Evolutionary conservation across 140 eudicot species (phyloP).

Genomic region (Cichorium intybus): DNA sequence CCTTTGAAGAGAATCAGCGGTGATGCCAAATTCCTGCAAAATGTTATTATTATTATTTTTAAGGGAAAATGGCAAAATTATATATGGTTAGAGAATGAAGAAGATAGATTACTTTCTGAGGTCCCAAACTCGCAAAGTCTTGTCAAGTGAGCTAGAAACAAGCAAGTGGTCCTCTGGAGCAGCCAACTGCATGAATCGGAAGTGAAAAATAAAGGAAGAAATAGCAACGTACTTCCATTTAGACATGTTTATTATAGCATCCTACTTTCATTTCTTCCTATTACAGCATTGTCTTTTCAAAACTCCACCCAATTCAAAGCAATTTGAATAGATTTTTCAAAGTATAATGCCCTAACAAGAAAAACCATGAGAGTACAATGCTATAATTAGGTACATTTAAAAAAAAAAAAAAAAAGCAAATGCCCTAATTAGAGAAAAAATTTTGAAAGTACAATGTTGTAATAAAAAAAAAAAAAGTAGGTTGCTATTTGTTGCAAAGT

Average conservation of each 20-base stretch:
- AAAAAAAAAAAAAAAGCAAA: too few relatives aligned
- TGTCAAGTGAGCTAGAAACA: constrained; percentile 93
- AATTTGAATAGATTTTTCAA: background rate
- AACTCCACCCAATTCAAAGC: background rate
- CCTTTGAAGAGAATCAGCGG: constrained; percentile 67
- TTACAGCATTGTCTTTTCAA: too few relatives aligned
- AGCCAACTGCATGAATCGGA: constrained; percentile 67
- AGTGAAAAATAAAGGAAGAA: too few relatives aligned
- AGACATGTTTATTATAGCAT: too few relatives aligned
- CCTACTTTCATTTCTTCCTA: too few relatives aligned
- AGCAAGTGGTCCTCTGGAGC: constrained; percentile 87
- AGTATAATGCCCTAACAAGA: background rate
- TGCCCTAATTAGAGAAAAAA: too few relatives aligned
- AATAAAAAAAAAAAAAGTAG: too few relatives aligned
- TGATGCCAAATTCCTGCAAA: constrained; percentile 60
- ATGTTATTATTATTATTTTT: background rate
- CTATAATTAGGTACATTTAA: too few relatives aligned
- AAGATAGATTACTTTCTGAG: constrained; percentile 69
- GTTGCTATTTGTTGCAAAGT: background rate
- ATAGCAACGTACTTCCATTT: background rate
- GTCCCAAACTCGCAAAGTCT: constrained; percentile 91
- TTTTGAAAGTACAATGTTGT: too few relatives aligned
- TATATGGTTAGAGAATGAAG: background rate
- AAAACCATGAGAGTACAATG: too few relatives aligned
- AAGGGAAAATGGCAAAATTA: background rate